A percentile compares a stretch with the other conserved stretches of the same genome.
Conservation (phyloP, 352 stramenopile species). For the Phytophthora kernoviae region DNA sequence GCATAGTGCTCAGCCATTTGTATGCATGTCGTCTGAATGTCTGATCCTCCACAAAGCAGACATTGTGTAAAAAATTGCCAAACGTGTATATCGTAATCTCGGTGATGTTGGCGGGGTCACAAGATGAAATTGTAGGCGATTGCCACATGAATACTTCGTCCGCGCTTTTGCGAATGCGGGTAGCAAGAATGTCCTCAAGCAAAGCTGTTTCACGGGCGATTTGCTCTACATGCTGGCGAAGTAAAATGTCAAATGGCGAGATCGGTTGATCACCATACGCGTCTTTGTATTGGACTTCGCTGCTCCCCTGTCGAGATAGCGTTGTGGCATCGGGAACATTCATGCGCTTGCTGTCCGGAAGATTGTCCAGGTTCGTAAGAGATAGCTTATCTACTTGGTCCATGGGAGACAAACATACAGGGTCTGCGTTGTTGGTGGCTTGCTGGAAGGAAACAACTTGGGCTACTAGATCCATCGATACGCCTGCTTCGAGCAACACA, state of each 20-base stretch:
- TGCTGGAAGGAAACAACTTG: conserved; percentile 16
- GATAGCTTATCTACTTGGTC: neutral
- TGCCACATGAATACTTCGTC: conserved; percentile 20
- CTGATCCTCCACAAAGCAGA: conserved; percentile 22
- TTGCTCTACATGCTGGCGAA: conserved; percentile 30
- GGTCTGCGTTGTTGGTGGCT: neutral
- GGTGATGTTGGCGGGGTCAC: conserved; percentile 31
- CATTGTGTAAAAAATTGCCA: conserved; percentile 59
- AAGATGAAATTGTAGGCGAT: conserved; percentile 19
- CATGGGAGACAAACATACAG: neutral
- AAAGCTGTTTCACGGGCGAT: conserved; percentile 19
- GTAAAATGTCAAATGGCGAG: conserved; percentile 25
- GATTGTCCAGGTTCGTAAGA: neutral
- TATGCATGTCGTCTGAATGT: conserved; percentile 33
- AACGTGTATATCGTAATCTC: conserved; percentile 51
- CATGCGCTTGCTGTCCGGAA: neutral
- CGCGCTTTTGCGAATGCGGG: neutral
- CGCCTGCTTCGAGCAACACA: conserved; percentile 37
- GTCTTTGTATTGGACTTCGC: conserved; percentile 1
- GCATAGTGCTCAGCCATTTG: conserved; percentile 41
- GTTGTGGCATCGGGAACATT: neutral
- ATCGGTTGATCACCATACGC: neutral
- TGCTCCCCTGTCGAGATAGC: neutral
- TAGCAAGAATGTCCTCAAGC: conserved; percentile 23
- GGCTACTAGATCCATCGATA: conserved; percentile 40